Evolutionary conservation across 1,139 yeast genomes (phyloP), one percentile per base, ranked within the genome.

Genomic region (Eremothecium coryli): DNA sequence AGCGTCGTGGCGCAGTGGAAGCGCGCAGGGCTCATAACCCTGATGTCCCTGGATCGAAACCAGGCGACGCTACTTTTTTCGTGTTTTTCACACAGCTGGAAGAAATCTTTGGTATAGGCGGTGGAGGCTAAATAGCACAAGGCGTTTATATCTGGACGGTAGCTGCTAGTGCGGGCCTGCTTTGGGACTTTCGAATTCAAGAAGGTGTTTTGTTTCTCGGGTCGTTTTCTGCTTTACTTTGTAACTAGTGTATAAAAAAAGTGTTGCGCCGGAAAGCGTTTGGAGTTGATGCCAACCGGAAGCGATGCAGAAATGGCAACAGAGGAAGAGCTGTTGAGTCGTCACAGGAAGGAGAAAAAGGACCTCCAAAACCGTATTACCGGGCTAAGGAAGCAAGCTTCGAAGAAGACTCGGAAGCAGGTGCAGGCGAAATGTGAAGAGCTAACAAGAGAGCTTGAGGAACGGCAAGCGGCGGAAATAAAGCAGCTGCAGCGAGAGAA

Each of bases 1-100:
- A 65, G 82, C 84, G 82, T 76, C 75, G 86, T 82, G 93, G 90
- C 94, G 94, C 94, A 82, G 94, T 76, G 94, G 94, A 81, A 82
- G 94, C 94, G 94, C 93, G 93, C 93, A 80, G 93, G 93, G 93
- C 93, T 81, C 93, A 84, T 85, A 85, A 85, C 95, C 95, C 95
- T 82, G 94, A 84, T 80, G 95, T 82, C 95, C 93, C 77, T 71
- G 93, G 95, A 85, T 85, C 95, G 95, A 85, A 82, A 85, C 95
- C 88, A 71, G 78, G 93, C 90, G 82, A 82, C 93, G 95, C 95
- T 84, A 82, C 39, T 46, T 41, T 49, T 43, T 41, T 43, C 44
- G 34, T 36, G 28, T 39, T 29, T 32, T 23, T 23, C n/a, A n/a
- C 22, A 20, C 10, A 10, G n/a, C n/a, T n/a, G n/a, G n/a, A n/a